phyloP scores from a whole-genome alignment of 345 rosid genomes.

The Mangifera indica region DNA sequence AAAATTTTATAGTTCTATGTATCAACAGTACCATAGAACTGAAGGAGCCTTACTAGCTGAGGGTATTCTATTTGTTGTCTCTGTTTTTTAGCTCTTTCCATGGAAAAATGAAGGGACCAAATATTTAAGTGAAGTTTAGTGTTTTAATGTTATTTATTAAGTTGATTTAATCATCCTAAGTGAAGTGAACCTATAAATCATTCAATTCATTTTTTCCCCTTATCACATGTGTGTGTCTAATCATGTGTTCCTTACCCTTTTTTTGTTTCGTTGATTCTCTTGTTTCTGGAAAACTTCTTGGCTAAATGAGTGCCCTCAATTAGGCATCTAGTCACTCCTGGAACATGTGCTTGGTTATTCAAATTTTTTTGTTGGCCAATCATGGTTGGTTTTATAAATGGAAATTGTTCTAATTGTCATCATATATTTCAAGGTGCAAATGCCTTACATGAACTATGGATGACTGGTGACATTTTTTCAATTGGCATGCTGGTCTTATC shows the following conservation, averaged over 20 bases:
- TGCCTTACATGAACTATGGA: not conserved
- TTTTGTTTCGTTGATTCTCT: not conserved
- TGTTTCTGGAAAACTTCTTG: not conserved
- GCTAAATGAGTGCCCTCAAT: not conserved
- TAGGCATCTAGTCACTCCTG: not conserved
- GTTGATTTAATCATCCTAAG: not conserved
- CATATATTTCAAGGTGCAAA: slow-evolving; percentile 1
- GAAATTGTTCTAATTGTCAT: not conserved
- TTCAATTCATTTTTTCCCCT: not conserved
- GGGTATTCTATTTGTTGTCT: not conserved
- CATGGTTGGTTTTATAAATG: not conserved
- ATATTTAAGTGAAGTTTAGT: not conserved
- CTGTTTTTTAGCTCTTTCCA: not conserved
- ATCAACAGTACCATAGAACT: too few species aligned
- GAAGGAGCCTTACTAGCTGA: too few species aligned
- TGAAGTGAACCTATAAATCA: not conserved
- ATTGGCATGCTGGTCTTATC: not conserved
- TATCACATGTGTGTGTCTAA: not conserved
- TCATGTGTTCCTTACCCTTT: not conserved
- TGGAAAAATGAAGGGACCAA: not conserved
- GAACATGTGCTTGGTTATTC: slow-evolving; percentile 4
- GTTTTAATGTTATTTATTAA: not conserved
- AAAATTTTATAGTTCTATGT: not conserved
- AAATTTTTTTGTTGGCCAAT: not conserved
- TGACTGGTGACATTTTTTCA: slow-evolving; percentile 5